Evolutionary conservation across 768 basidiomycete species (phyloP).

Genomic region (Tricholoma sp.): DNA sequence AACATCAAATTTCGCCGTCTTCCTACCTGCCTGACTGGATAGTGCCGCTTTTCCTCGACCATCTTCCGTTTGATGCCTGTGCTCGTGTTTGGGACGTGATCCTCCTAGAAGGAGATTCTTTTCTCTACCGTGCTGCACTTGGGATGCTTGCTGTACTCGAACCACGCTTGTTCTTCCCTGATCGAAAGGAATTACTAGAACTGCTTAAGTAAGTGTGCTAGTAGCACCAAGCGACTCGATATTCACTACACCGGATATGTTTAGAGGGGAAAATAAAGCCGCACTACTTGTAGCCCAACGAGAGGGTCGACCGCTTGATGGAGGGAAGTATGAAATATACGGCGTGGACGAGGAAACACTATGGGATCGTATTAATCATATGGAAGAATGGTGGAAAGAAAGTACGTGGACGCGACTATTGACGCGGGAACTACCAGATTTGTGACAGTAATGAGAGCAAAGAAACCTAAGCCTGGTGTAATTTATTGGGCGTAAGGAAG

Average conservation of each 20-base stretch:
- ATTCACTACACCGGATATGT: slow-evolving; percentile 1
- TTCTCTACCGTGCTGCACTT: slow-evolving; percentile 81
- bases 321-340: slow-evolving; percentile 82
- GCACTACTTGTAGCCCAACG: slow-evolving; percentile 77
- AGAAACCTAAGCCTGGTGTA: not conserved
- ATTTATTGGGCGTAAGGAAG: slow-evolving; percentile 8
- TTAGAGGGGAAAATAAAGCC: slow-evolving; percentile 77
- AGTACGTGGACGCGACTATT: slow-evolving; percentile 83
- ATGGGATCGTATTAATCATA: slow-evolving; percentile 75
- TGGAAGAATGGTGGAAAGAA: slow-evolving; percentile 93
- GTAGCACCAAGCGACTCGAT: slow-evolving; percentile 2
- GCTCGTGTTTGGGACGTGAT: slow-evolving; percentile 88
- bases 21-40: slow-evolving; percentile 85
- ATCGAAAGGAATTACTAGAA: slow-evolving; percentile 70
- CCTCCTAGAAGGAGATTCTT: slow-evolving; percentile 84
- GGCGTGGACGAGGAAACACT: slow-evolving; percentile 80
- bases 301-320: slow-evolving; percentile 56
- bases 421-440: slow-evolving; percentile 81
- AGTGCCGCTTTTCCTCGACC: slow-evolving; percentile 72
- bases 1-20: slow-evolving; percentile 82
- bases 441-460: slow-evolving; percentile 20
- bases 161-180: slow-evolving; percentile 84
- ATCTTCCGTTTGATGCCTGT: slow-evolving; percentile 88
- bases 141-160: slow-evolving; percentile 80
- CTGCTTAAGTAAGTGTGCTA: slow-evolving; percentile 59